phyloP scores from a whole-genome alignment of 805 yeast species.

The Candida piceae region DNA sequence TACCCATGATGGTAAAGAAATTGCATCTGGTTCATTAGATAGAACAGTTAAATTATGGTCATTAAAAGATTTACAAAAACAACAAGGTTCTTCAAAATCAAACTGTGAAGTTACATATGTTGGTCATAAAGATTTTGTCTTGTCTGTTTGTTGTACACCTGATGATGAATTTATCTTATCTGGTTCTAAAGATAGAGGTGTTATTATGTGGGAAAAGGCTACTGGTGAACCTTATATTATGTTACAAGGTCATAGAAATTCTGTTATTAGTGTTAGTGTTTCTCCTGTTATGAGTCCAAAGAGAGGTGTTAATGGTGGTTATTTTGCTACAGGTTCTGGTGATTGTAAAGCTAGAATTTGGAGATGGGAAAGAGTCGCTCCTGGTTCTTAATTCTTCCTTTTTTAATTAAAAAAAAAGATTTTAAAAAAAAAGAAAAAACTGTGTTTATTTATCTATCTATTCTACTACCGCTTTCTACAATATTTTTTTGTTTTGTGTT shows the following conservation, averaged over 20 bases:
- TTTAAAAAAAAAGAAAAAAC: not conserved
- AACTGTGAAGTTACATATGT: slow-evolving; percentile 85
- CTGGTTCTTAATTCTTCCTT: slow-evolving; percentile 4
- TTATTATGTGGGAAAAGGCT: slow-evolving; percentile 91
- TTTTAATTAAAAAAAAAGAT: not conserved
- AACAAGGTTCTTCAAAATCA: slow-evolving; percentile 44
- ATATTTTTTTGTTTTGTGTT: too few relatives aligned
- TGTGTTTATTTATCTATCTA: not conserved
- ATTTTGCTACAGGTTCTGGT: slow-evolving; percentile 96
- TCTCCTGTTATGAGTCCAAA: slow-evolving; percentile 60
- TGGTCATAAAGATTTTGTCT: slow-evolving; percentile 94
- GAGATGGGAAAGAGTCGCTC: slow-evolving; percentile 60
- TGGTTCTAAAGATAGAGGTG: slow-evolving; percentile 96
- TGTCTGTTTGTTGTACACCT: slow-evolving; percentile 91
- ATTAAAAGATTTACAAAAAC: slow-evolving; percentile 52
- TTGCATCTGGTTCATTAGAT: slow-evolving; percentile 92
- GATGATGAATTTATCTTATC: slow-evolving; percentile 86
- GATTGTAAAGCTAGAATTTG: slow-evolving; percentile 97
- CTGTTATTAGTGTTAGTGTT: slow-evolving; percentile 91
- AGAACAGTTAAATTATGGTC: slow-evolving; percentile 96
- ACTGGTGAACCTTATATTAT: slow-evolving; percentile 89
- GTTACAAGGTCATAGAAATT: slow-evolving; percentile 96
- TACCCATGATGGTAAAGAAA: slow-evolving; percentile 85
- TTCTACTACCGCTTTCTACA: slow-evolving; percentile 5
- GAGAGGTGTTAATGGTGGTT: slow-evolving; percentile 59